These are phyloP conservation scores for Plantago coronopus DNA, from an alignment of 305 asterid genomes.

Conservation along the genomic window DNA sequence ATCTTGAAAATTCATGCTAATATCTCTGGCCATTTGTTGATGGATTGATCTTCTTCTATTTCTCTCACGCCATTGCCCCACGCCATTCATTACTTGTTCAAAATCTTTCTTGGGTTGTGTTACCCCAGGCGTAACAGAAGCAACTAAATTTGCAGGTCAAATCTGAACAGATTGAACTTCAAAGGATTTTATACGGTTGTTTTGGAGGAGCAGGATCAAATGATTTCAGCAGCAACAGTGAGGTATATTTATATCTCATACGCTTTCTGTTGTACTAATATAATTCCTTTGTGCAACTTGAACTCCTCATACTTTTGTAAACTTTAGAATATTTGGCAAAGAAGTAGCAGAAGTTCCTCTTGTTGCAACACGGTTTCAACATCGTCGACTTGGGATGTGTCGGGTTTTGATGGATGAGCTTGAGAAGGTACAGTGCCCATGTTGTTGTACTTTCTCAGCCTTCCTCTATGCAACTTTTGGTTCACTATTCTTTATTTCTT, in stretches of 20 bases:
- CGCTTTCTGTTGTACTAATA: slow-evolving; percentile 21
- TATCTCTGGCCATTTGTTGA: background rate
- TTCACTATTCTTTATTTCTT: background rate
- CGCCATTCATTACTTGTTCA: too few species aligned
- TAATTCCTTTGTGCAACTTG: slow-evolving; percentile 7
- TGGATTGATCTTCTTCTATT: too few species aligned
- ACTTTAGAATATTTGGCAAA: slow-evolving; percentile 69
- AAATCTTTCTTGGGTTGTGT: background rate
- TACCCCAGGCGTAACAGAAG: background rate
- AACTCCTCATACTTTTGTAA: slow-evolving; percentile 13
- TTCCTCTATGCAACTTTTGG: background rate
- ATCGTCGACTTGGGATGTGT: slow-evolving; percentile 94
- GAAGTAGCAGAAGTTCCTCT: slow-evolving; percentile 91
- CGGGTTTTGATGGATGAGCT: slow-evolving; percentile 78
- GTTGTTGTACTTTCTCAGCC: background rate
- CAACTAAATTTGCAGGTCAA: slow-evolving; percentile 50
- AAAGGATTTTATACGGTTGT: slow-evolving; percentile 73
- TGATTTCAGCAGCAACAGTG: slow-evolving; percentile 71
- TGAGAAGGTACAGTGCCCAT: slow-evolving; percentile 58
- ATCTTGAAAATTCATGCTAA: background rate
- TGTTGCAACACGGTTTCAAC: slow-evolving; percentile 73
- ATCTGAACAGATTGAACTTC: slow-evolving; percentile 73
- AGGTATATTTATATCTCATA: slow-evolving; percentile 45
- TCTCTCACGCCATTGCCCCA: too few species aligned
- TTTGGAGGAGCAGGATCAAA: slow-evolving; percentile 64